Conservation (phyloP, 139 green algal genomes). For the Eudorina sp. region DNA sequence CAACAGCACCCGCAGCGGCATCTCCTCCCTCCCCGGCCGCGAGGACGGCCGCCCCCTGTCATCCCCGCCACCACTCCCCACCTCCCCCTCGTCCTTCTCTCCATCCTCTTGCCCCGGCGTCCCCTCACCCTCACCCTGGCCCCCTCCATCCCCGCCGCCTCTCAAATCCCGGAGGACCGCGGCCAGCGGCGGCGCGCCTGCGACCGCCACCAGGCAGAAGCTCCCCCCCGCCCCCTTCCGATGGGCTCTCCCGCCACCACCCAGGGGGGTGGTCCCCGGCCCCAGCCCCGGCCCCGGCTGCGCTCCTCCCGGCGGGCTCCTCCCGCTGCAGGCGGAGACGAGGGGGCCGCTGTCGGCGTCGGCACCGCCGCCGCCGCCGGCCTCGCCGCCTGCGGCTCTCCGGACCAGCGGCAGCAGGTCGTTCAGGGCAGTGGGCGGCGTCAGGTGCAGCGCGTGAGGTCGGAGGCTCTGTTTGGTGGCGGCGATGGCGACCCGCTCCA, state of each 20-base stretch:
- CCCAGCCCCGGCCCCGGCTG: too few relatives aligned
- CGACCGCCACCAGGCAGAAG: slow-evolving; percentile 45
- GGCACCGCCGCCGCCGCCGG: neutral
- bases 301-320: neutral
- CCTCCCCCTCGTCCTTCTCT: neutral
- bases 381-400: neutral
- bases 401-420: slow-evolving; percentile 48
- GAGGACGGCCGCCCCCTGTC: neutral
- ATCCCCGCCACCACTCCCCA: too few relatives aligned
- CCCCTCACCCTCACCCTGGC: neutral
- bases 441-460: slow-evolving; percentile 69
- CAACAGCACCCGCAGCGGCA: slow-evolving; percentile 9
- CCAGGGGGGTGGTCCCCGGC: too few relatives aligned
- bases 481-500: slow-evolving; percentile 85
- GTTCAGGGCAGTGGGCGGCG: slow-evolving; percentile 52
- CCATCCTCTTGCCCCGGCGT: neutral
- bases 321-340: neutral
- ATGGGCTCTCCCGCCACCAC: slow-evolving; percentile 22
- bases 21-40: neutral
- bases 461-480: slow-evolving; percentile 91
- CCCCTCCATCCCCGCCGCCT: neutral
- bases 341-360: neutral
- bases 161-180: slow-evolving; percentile 37
- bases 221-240: neutral
- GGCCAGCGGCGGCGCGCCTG: slow-evolving; percentile 66